These are phyloP conservation scores for Emmonsiellopsis sp. DNA, from an alignment of 2,329 filamentous ascomycete genomes.

Conservation along the genomic window DNA sequence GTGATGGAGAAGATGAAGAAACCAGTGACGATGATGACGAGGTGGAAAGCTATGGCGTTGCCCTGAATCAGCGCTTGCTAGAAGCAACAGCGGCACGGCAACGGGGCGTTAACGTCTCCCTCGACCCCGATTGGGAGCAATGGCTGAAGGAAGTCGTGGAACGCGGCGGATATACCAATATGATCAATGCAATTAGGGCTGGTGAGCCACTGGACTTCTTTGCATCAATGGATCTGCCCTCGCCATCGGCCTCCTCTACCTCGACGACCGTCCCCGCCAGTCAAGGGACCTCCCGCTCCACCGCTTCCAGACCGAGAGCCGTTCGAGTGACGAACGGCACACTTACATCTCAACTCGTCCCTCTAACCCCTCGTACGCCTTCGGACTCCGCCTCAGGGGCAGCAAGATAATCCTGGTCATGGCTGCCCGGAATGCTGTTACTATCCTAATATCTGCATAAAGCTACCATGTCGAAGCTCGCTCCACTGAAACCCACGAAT, in stretches of 20 bases:
- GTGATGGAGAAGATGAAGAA: conserved; percentile 19
- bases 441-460: not conserved
- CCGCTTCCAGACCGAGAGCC: not conserved
- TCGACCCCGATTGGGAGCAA: conserved; percentile 46
- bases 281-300: not conserved
- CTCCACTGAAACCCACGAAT: not conserved
- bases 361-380: not conserved
- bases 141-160: conserved; percentile 50
- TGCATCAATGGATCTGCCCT: conserved; percentile 12
- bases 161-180: conserved; percentile 35
- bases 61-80: conserved; percentile 43
- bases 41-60: conserved; percentile 43
- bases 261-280: not conserved
- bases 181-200: conserved; percentile 30
- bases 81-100: conserved; percentile 46
- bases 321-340: not conserved
- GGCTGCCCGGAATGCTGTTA: not conserved
- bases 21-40: conserved; percentile 39
- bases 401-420: not conserved
- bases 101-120: conserved; percentile 36
- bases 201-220: conserved; percentile 24
- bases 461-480: not conserved
- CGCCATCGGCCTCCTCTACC: not conserved
- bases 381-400: not conserved
- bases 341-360: not conserved